Conservation (phyloP, 139 green algal species). For the Protoeuglena noctilucae region DNA sequence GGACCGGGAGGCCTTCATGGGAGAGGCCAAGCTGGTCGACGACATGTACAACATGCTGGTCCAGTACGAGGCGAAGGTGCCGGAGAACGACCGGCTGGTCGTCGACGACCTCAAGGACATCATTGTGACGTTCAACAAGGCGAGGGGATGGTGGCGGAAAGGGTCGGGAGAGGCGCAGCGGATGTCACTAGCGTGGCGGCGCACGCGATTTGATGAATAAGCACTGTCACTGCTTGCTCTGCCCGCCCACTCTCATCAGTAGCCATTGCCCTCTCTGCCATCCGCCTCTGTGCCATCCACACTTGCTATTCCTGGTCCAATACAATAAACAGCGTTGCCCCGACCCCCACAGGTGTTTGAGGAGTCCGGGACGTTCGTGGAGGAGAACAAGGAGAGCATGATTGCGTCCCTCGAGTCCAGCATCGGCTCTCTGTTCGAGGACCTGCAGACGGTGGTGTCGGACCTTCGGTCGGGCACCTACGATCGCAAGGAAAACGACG, state of each 20-base stretch:
- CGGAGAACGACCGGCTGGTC: slow-evolving; percentile 14
- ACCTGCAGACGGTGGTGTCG: neutral
- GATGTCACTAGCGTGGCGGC: no score
- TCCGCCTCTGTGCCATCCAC: no score
- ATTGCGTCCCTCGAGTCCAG: slow-evolving; percentile 1
- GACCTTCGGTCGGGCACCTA: slow-evolving; percentile 1
- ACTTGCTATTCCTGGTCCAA: no score
- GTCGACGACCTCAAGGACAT: slow-evolving; percentile 3
- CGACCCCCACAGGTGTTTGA: slow-evolving; percentile 5
- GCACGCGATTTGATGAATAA: no score
- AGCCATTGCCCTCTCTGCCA: no score
- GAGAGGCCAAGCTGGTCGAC: slow-evolving; percentile 14
- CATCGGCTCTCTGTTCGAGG: neutral
- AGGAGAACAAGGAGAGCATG: slow-evolving; percentile 7
- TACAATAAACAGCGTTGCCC: no score
- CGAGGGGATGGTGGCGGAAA: no score
- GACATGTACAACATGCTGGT: slow-evolving; percentile 28
- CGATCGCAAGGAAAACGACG: neutral
- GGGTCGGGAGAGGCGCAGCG: no score
- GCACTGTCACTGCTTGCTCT: no score
- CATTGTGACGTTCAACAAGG: neutral
- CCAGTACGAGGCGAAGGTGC: slow-evolving; percentile 21
- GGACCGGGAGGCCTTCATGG: slow-evolving; percentile 7
- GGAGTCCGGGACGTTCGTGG: slow-evolving; percentile 4
- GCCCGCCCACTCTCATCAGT: no score